Evolutionary conservation across 495 filamentous ascomycete genomes (phyloP).

Genomic region (Thozetella sp.): DNA sequence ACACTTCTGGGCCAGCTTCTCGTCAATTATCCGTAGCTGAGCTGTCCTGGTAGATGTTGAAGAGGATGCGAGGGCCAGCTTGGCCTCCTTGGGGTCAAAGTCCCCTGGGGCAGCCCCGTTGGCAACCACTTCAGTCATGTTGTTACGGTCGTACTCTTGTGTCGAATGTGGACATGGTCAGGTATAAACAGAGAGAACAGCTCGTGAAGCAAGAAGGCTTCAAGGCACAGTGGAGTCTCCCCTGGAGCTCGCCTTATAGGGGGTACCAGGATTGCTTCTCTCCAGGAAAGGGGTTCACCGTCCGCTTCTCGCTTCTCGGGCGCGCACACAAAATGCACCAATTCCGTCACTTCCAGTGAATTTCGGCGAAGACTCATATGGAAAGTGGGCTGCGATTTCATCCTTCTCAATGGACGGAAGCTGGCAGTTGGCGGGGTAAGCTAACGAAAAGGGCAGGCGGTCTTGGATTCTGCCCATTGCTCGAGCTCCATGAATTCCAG

Average conservation of each 20-base stretch:
- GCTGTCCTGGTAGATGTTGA: slow-evolving; percentile 45
- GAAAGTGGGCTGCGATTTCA: slow-evolving; percentile 22
- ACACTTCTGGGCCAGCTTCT: slow-evolving; percentile 48
- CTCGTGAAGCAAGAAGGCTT: neutral
- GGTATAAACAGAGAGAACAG: slow-evolving; percentile 9
- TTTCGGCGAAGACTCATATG: slow-evolving; percentile 29
- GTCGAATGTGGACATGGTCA: slow-evolving; percentile 29
- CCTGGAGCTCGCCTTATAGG: neutral
- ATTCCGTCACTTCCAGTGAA: slow-evolving; percentile 7
- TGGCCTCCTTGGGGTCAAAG: slow-evolving; percentile 34
- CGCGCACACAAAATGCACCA: neutral
- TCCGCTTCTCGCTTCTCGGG: neutral
- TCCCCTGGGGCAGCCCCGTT: slow-evolving; percentile 24
- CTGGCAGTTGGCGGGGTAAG: slow-evolving; percentile 12
- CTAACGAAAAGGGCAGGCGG: slow-evolving; percentile 28
- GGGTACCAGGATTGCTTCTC: neutral
- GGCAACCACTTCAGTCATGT: slow-evolving; percentile 44
- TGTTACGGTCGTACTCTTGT: slow-evolving; percentile 27
- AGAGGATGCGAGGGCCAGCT: slow-evolving; percentile 46
- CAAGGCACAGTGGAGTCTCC: neutral
- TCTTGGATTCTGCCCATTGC: slow-evolving; percentile 15
- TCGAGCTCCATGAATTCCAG: neutral
- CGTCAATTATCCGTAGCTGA: slow-evolving; percentile 44
- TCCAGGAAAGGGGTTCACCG: neutral
- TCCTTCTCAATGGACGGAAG: slow-evolving; percentile 12